Evolutionary conservation across 1,139 yeast genomes (phyloP), one percentile per base, ranked within the genome.

Genomic region (Hemisphaericaspora xylofermentans): DNA sequence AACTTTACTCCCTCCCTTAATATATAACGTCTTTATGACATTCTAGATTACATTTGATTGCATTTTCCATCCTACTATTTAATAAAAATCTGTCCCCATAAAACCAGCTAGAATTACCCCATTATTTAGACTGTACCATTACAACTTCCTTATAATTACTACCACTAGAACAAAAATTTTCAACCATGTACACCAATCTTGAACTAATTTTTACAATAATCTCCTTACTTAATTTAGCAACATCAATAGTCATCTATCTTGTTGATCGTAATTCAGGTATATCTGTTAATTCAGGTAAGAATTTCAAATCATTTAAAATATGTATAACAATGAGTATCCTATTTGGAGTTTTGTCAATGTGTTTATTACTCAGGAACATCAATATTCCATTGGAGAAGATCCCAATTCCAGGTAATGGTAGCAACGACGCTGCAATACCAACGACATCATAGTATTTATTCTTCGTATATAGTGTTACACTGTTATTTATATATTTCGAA

Each of bases 281-380:
- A 8, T 43, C 58, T 8, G 42, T 52, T 14, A 48, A 51, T 25
- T 49, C 61, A 4, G 64, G 63, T 7, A 46, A 52, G 28, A 48
- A 58, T 42, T 59, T 48, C 48, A 43, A 49, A 37, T 54, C 60
- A 2, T 57, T 58, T 42, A 56, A 49, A 44, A 47, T 51, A 19
- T 59, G 64, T 39, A 54, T 57, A 17, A 38, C 47, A 17, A 58
- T 58, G 63, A 43, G 57, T 29, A 46, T 60, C 9, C 28, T 53
- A 15, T 58, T 57, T 46, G 61, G 63, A 5, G 36, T 55, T 22
- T 39, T 46, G 10, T 52, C 61, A n/a, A 48, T 51, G 48, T 47
- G 46, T 14, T 36, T 51, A 34, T 39, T 45, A 28, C 30, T 44
- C 17, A 15, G 29, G 17, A 38, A 38, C 27, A 31, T 31, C 13